phyloP scores from a whole-genome alignment of 805 yeast species.

The Pichia gijzeniarum region DNA sequence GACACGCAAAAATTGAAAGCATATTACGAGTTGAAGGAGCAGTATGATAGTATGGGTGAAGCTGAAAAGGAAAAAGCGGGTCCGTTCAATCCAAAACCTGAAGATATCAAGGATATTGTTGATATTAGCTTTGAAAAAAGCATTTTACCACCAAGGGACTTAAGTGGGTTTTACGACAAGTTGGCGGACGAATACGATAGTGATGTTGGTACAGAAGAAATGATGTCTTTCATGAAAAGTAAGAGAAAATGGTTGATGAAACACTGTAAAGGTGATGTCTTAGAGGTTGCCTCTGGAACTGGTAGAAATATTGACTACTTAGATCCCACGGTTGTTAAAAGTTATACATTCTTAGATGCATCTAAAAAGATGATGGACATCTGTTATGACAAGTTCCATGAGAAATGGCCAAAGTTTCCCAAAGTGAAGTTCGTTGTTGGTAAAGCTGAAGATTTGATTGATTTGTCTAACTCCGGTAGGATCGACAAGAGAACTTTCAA shows the following conservation, averaged over 20 bases:
- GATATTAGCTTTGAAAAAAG: constrained; percentile 29
- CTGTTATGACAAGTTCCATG: constrained; percentile 65
- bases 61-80: constrained; percentile 18
- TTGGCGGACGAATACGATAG: constrained; percentile 78
- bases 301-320: constrained; percentile 85
- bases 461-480: constrained; percentile 30
- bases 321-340: constrained; percentile 50
- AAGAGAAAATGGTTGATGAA: constrained; percentile 76
- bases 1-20: constrained; percentile 55
- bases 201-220: constrained; percentile 70
- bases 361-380: constrained; percentile 81
- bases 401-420: constrained; percentile 55
- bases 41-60: constrained; percentile 20
- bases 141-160: constrained; percentile 69
- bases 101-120: constrained; percentile 26
- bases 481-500: constrained; percentile 34
- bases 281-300: constrained; percentile 94
- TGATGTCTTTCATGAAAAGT: constrained; percentile 50
- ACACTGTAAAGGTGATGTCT: constrained; percentile 77
- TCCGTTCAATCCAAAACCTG: constrained; percentile 31
- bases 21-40: constrained; percentile 47
- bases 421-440: constrained; percentile 87
- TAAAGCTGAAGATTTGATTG: constrained; percentile 72
- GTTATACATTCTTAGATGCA: constrained; percentile 82
- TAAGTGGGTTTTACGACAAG: constrained; percentile 70